Evolutionary conservation across 108 stramenopile genomes (phyloP).

Genomic region (Cylindrotheca fusiformis): DNA sequence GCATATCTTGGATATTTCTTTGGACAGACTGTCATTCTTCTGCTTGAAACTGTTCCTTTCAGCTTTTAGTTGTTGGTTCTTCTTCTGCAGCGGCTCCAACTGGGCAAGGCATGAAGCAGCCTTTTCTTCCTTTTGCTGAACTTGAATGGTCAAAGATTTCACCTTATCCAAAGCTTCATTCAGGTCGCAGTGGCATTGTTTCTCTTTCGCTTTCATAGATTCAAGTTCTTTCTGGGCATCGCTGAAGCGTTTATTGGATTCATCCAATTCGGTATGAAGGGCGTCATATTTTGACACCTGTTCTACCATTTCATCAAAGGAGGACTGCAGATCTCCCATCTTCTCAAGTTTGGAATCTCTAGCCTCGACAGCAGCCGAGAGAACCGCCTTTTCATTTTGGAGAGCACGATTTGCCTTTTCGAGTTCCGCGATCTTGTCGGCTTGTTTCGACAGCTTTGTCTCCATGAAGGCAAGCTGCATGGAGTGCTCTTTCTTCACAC

Average conservation of each 20-base stretch:
- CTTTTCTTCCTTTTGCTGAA: conserved; percentile 21
- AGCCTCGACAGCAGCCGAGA: conserved; percentile 68
- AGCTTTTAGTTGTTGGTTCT: conserved; percentile 60
- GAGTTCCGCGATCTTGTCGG: conserved; percentile 29
- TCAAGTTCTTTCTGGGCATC: conserved; percentile 21
- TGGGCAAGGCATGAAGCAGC: conserved; percentile 24
- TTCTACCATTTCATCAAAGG: conserved; percentile 20
- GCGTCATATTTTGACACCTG: conserved; percentile 33
- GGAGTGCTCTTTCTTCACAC: conserved; percentile 14
- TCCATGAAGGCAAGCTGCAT: conserved; percentile 3
- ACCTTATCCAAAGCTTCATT: conserved; percentile 29
- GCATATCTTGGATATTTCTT: conserved; percentile 60
- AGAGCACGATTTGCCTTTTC: conserved; percentile 56
- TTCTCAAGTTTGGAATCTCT: conserved; percentile 62
- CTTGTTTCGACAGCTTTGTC: conserved; percentile 1
- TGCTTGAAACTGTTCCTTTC: conserved; percentile 72
- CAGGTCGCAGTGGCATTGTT: conserved; percentile 41
- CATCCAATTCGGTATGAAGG: conserved; percentile 24
- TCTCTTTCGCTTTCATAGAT: conserved; percentile 30
- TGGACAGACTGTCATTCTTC: conserved; percentile 69
- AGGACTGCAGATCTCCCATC: conserved; percentile 44
- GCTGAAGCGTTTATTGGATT: conserved; percentile 15
- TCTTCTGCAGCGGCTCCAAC: conserved; percentile 35
- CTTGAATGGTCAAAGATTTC: conserved; percentile 29
- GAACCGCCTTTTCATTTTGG: conserved; percentile 78